Evolutionary conservation across 2,329 filamentous ascomycete genomes (phyloP), one percentile per base, ranked within the genome.

Genomic region (Dendryphion nanum): DNA sequence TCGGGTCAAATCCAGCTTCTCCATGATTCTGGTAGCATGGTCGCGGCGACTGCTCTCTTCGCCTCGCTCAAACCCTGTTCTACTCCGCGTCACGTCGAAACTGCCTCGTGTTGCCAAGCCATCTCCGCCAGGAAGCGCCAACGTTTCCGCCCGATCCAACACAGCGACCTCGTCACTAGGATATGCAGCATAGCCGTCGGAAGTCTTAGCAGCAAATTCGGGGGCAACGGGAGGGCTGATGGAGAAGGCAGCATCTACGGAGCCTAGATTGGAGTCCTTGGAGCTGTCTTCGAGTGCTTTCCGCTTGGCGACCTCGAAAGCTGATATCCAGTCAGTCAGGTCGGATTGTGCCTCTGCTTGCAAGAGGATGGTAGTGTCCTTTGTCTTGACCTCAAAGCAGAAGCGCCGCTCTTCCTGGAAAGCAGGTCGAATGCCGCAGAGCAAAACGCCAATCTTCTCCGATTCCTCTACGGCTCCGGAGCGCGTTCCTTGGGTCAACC

Each of bases 361-460:
- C 3, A 98, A 74, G 42, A 96, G 72, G 47, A 95, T 82, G 34
- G 84, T 93, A 46, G 86, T 86, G 57, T 88, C 95, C 66, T 96
- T 98, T 2, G 93, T 98, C 73, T 97, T 98, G 57, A 98, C 86
- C 67, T 98, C 93, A 56, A 98, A 96, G 63, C 93, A 97, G 67
- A 97, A 98, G 13, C 93, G 81, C 26, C 93, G 82, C 57, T 98
- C 93, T 67, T 98, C 93, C 50, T 88, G 83, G 35, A 94, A 85
- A 1, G 90, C 89, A 14, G 90, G 89, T 55, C 91, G 88, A 33
- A 93, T 86, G 56, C 88, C 95, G 70, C 93, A 98, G 26, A 98
- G 80, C 36, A 98, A 70, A 3, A 98, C 90, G 28, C 93, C 93
- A 44, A 95, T 95, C 68, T 95, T 89, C 56, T 98, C 93, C 32